Evolutionary conservation across 805 yeast genomes (phyloP).

Genomic region (Kockiozyma suomiensis): DNA sequence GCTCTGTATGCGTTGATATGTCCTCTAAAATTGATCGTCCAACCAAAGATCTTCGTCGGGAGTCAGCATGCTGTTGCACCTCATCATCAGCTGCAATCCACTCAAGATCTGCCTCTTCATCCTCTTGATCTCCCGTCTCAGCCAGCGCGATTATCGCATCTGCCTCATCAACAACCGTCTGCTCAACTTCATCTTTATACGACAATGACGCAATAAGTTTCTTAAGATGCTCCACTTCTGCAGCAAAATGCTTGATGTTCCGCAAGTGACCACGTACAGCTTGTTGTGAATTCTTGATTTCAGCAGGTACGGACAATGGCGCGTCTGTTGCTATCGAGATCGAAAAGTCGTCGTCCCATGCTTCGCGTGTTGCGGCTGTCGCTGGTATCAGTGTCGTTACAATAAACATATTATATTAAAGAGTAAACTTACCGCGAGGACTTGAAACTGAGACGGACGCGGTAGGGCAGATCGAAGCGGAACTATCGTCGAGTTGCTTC

Average conservation of each 20-base stretch:
- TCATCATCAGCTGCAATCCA: background rate
- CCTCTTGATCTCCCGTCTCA: constrained; percentile 14
- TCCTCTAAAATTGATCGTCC: constrained; percentile 11
- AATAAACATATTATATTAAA: too few relatives aligned
- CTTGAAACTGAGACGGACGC: too few relatives aligned
- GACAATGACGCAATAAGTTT: background rate
- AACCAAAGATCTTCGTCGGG: constrained; percentile 1
- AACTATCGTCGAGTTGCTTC: too few relatives aligned
- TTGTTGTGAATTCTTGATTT: constrained; percentile 16
- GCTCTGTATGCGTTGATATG: background rate
- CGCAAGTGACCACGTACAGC: constrained; percentile 17
- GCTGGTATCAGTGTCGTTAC: background rate
- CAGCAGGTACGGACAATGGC: constrained; percentile 16
- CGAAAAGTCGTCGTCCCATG: constrained; percentile 33
- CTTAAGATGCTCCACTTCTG: constrained; percentile 14
- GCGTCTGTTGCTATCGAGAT: background rate
- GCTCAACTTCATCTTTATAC: background rate
- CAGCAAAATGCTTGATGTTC: constrained; percentile 24
- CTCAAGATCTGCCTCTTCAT: background rate
- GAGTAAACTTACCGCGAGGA: too few relatives aligned
- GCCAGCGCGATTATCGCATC: constrained; percentile 28
- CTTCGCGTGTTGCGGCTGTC: constrained; percentile 10
- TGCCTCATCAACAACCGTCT: constrained; percentile 23
- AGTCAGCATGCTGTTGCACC: background rate
- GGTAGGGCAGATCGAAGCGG: too few relatives aligned